Base-by-base conservation (phyloP, 306 rosid genomes). In the Prinsepia uniflora region DNA sequence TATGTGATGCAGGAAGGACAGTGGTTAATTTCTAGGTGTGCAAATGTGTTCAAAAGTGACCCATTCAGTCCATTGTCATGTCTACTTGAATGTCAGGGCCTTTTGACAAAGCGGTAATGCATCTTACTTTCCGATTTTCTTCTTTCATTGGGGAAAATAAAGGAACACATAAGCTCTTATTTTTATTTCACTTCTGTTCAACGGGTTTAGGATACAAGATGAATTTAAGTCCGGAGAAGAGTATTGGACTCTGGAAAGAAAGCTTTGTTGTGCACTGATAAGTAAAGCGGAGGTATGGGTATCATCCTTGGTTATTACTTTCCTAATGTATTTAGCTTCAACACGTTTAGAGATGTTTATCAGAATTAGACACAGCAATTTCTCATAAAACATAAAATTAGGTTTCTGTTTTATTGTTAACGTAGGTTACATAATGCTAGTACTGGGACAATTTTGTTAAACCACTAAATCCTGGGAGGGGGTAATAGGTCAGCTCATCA, bases 181-280 rank as follows among this genome's bases (percentile, higher is more conserved):
- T 18, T 42, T 73, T 22, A 59, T 50, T 43, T 50, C 18, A 40
- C 71, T 62, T 85, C 76, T 74, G 18, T 44, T 59, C 72, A 56
- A 56, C 77, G 89, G 49, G 54, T 64, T 59, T 72, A 93, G 98
- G 67, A 80, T 90, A 76, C 80, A 66, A 76, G 86, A 93, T 71
- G 93, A 93, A 71, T 76, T 90, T 62, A 86, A 73, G 67, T 82
- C 65, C 30, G 98, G 97, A 71, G 89, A 86, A 83, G 93, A 82
- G 78, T 93, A 93, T 64, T 93, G 98, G 98, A 81, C 86, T 53
- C 84, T 93, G 40, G 98, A 93, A 85, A 87, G 97, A 86, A 84
- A 76, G 84, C 97, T 93, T 67, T 93, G 98, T 75, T 70, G 72
- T 75, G 89, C 97, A 4, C 69, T 90, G 57, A 62, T 47, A 24